Conservation (phyloP, 208 protist genomes). For the Lotmaria passim region DNA sequence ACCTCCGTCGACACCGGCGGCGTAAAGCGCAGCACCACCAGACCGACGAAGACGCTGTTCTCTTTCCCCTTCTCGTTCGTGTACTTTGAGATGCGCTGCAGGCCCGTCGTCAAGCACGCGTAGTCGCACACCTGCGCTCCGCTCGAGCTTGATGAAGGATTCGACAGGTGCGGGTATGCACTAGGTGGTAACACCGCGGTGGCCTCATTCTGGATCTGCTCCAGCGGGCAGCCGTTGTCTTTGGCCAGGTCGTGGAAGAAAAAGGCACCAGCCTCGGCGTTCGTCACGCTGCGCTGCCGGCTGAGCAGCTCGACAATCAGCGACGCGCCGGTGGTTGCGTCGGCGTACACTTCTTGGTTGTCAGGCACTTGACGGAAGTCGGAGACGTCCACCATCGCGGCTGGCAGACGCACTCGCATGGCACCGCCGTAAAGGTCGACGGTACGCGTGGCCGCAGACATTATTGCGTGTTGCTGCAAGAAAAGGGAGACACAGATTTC, state of each 20-base stretch:
- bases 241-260: conserved; percentile 74
- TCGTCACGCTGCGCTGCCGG: conserved; percentile 42
- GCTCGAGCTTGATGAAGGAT: neutral
- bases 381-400: conserved; percentile 57
- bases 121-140: conserved; percentile 44
- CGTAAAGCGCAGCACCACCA: conserved; percentile 65
- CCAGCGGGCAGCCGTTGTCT: conserved; percentile 56
- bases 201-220: conserved; percentile 1
- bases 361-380: conserved; percentile 77
- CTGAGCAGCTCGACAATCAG: conserved; percentile 77
- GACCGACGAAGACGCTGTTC: conserved; percentile 63
- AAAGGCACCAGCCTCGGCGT: conserved; percentile 55
- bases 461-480: neutral
- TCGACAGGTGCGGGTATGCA: conserved; percentile 47
- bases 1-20: conserved; percentile 69
- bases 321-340: conserved; percentile 56
- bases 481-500: too few relatives aligned
- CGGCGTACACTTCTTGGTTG: conserved; percentile 75
- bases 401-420: conserved; percentile 51
- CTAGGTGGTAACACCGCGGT: conserved; percentile 19
- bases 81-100: conserved; percentile 77
- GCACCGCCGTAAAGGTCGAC: conserved; percentile 78
- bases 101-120: conserved; percentile 47
- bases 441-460: conserved; percentile 8
- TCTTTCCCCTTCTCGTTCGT: conserved; percentile 70